phyloP scores from a whole-genome alignment of 768 basidiomycete genomes.

The Xerocomellus intermedius region DNA sequence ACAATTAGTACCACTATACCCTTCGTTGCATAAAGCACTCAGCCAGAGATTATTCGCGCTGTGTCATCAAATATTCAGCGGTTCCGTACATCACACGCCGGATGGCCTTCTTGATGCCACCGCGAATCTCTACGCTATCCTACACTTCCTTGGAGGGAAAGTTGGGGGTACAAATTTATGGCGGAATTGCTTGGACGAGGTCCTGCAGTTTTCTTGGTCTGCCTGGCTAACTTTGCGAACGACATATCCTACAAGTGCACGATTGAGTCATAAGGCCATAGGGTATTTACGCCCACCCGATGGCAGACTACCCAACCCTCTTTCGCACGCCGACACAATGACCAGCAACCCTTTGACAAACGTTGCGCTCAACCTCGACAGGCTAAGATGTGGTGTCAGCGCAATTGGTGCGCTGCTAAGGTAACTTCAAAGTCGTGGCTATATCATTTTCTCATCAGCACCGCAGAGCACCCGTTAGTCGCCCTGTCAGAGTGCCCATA shows the following conservation, averaged over 20 bases:
- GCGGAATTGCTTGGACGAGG: conserved; percentile 74
- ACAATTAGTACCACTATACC: conserved; percentile 61
- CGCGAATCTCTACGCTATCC: conserved; percentile 55
- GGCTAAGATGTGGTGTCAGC: conserved; percentile 51
- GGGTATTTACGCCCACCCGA: conserved; percentile 6
- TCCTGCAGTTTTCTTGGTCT: conserved; percentile 62
- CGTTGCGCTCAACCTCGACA: conserved; percentile 59
- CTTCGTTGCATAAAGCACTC: conserved; percentile 60
- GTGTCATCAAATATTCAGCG: conserved; percentile 55
- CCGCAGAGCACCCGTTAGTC: conserved; percentile 49
- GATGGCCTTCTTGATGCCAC: conserved; percentile 43
- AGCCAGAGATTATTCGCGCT: conserved; percentile 52
- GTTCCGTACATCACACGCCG: conserved; percentile 45
- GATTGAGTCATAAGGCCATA: conserved; percentile 10
- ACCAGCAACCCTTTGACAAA: conserved; percentile 46
- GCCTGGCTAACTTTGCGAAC: conserved; percentile 58
- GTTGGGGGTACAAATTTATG: conserved; percentile 69
- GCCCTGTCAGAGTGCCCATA: conserved; percentile 70
- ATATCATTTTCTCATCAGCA: background rate
- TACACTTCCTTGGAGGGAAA: conserved; percentile 78
- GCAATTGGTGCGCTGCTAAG: conserved; percentile 55
- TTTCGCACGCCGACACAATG: conserved; percentile 15
- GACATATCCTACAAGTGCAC: conserved; percentile 50
- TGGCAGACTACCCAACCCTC: conserved; percentile 5
- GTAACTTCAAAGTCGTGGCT: conserved; percentile 32